Conservation (phyloP, 2,329 filamentous ascomycete species). For the Graphilbum sp. region DNA sequence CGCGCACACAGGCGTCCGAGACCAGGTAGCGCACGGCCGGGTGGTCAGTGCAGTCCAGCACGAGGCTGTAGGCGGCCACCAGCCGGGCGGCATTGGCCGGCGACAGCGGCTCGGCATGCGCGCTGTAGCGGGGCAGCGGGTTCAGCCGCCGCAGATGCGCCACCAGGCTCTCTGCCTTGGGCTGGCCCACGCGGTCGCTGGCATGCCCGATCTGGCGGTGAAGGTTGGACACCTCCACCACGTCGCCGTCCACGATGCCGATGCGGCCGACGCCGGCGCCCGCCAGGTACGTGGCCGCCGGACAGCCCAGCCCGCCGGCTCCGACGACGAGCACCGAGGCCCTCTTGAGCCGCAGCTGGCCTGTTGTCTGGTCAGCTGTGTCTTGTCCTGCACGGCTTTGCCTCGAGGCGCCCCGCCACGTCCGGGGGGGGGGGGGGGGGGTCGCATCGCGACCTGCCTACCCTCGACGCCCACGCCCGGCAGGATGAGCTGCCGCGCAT, state of each 20-base stretch:
- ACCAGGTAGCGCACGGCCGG: constrained; percentile 84
- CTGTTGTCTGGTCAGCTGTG: too few relatives aligned
- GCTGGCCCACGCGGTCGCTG: constrained; percentile 51
- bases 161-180: constrained; percentile 67
- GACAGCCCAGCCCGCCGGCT: constrained; percentile 79
- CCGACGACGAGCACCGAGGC: constrained; percentile 68
- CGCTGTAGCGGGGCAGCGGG: constrained; percentile 46
- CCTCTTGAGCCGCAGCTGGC: constrained; percentile 57
- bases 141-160: constrained; percentile 49
- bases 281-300: constrained; percentile 81
- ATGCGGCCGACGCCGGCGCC: constrained; percentile 74
- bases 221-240: constrained; percentile 76
- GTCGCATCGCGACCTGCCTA: too few relatives aligned
- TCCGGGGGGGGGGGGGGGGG: too few relatives aligned
- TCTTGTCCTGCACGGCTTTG: too few relatives aligned
- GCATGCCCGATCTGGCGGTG: constrained; percentile 82
- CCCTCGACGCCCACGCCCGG: constrained; percentile 64
- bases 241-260: constrained; percentile 75
- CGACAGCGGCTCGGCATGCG: constrained; percentile 48
- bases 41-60: constrained; percentile 92
- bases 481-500: constrained; percentile 82
- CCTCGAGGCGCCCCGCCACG: too few relatives aligned
- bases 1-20: constrained; percentile 72
- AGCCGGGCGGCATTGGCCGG: constrained; percentile 51
- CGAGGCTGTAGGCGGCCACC: constrained; percentile 57